Evolutionary conservation across 495 filamentous ascomycete species (phyloP).

Genomic region (Apodospora peruviana): DNA sequence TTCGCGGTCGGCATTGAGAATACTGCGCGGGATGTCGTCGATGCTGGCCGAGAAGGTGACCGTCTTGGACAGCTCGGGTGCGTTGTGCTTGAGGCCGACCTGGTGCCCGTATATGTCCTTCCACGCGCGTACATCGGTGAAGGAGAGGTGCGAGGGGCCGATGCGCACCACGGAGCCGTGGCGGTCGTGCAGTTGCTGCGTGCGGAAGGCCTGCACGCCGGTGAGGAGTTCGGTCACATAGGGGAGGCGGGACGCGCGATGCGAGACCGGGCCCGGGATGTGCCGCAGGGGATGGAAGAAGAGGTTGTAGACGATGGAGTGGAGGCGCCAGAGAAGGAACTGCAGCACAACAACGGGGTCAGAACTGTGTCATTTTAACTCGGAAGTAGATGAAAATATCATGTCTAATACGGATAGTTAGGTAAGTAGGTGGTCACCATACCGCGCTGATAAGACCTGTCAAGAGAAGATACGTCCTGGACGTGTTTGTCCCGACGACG

Average conservation of each 20-base stretch:
- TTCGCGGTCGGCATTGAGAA: conserved; percentile 22
- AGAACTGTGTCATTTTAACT: too few species aligned
- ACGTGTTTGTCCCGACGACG: too few species aligned
- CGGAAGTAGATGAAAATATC: too few species aligned
- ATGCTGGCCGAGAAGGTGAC: conserved; percentile 16
- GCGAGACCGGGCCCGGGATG: conserved; percentile 46
- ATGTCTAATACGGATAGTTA: too few species aligned
- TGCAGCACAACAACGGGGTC: too few species aligned
- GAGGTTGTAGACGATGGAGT: conserved; percentile 39
- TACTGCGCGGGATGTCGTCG: conserved; percentile 3
- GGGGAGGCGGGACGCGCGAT: conserved; percentile 38
- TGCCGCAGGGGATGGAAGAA: conserved; percentile 48
- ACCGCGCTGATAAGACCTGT: too few species aligned
- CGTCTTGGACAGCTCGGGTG: conserved; percentile 29
- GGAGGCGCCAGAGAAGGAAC: background rate
- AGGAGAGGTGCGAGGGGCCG: conserved; percentile 49
- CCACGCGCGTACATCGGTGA: conserved; percentile 47
- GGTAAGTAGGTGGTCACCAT: too few species aligned
- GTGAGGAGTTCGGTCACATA: conserved; percentile 2
- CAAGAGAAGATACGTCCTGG: too few species aligned
- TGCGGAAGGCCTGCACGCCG: conserved; percentile 9
- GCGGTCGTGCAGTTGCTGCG: conserved; percentile 34
- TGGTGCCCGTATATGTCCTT: conserved; percentile 53
- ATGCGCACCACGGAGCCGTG: conserved; percentile 54
- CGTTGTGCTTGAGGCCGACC: conserved; percentile 9